Evolutionary conservation across 345 rosid genomes (phyloP).

Genomic region (Cardamine occulta): DNA sequence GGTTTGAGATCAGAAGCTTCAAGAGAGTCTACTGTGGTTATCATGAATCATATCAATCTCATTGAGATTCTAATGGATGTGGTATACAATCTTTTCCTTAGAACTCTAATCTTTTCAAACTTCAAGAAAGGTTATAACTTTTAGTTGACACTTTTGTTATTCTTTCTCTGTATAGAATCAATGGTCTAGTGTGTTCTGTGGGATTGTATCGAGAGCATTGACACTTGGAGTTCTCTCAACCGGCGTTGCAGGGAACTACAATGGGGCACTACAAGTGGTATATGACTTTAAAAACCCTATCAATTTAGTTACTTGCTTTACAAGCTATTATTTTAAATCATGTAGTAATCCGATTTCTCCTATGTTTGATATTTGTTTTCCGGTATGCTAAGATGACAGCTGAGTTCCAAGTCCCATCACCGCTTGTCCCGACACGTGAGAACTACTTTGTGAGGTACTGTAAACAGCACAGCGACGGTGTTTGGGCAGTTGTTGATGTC

Average conservation of each 20-base stretch:
- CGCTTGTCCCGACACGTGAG: constrained; percentile 78
- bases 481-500: constrained; percentile 96
- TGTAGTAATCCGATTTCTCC: background rate
- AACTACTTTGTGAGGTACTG: constrained; percentile 79
- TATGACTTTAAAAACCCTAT: background rate
- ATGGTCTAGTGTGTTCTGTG: constrained; percentile 86
- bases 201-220: constrained; percentile 88
- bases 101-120: background rate
- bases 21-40: constrained; percentile 77
- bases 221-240: constrained; percentile 92
- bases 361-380: constrained; percentile 9
- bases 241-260: constrained; percentile 96
- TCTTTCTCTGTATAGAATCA: constrained; percentile 56
- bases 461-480: constrained; percentile 70
- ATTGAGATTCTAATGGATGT: constrained; percentile 97
- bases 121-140: background rate
- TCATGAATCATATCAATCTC: constrained; percentile 81
- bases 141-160: background rate
- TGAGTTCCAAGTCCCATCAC: constrained; percentile 89
- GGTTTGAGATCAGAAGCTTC: constrained; percentile 87
- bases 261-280: constrained; percentile 99
- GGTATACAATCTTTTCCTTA: constrained; percentile 45
- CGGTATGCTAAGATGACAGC: constrained; percentile 74
- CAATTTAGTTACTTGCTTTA: constrained; percentile 21
- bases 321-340: constrained; percentile 11